phyloP scores from a whole-genome alignment of 176 grass and related monocot species.

The Bromus sterilis region DNA sequence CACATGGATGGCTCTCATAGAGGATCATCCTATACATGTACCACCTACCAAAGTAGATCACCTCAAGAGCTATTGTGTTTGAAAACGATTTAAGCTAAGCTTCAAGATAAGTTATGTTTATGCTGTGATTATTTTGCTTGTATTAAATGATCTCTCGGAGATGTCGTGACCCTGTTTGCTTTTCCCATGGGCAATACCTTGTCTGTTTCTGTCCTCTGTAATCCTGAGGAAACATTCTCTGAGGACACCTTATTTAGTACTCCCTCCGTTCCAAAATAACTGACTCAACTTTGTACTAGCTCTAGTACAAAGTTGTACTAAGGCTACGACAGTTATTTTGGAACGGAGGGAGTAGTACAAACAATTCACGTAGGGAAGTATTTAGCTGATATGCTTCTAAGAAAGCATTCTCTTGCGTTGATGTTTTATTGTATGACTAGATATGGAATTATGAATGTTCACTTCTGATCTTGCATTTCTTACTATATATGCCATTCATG shows the following conservation, averaged over 20 bases:
- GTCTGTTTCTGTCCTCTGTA: background rate
- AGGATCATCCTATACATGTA: too few relatives aligned
- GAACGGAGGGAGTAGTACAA: too few relatives aligned
- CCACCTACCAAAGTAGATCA: too few relatives aligned
- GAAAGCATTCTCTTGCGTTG: background rate
- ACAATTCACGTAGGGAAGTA: background rate
- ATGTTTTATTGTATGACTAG: background rate
- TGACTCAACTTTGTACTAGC: too few relatives aligned
- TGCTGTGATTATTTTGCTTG: background rate
- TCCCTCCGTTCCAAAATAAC: too few relatives aligned
- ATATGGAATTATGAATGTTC: background rate
- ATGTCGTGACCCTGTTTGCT: background rate
- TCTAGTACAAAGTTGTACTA: too few relatives aligned
- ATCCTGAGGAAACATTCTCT: background rate
- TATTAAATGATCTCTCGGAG: background rate
- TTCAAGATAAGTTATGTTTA: slow-evolving; percentile 3
- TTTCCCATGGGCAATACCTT: background rate
- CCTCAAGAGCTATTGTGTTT: background rate
- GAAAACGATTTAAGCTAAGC: slow-evolving; percentile 8
- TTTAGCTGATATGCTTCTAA: slow-evolving; percentile 16
- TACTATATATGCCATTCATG: background rate
- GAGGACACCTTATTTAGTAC: background rate
- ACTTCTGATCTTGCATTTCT: slow-evolving; percentile 1
- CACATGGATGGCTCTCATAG: too few relatives aligned
- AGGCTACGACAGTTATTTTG: too few relatives aligned